These are phyloP conservation scores for Boletus fagicola DNA, from an alignment of 768 basidiomycete genomes.

Conservation along the genomic window DNA sequence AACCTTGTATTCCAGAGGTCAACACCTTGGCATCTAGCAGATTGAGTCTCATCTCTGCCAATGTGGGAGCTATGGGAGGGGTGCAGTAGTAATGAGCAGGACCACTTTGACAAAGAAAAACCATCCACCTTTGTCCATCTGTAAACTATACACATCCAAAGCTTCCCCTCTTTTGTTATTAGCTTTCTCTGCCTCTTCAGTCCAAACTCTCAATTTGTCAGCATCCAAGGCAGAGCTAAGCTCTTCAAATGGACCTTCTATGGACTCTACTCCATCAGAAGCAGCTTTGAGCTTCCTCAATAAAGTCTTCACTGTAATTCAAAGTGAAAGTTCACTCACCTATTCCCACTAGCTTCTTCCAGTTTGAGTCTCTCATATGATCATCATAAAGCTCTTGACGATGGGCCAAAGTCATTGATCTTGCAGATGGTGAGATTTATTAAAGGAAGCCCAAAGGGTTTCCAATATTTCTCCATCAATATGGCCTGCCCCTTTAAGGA, in stretches of 20 bases:
- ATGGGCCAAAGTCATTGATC: constrained; percentile 25
- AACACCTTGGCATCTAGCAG: too few species aligned
- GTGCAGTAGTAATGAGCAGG: too few species aligned
- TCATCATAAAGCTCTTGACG: constrained; percentile 21
- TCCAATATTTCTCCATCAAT: constrained; percentile 37
- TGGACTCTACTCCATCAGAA: too few species aligned
- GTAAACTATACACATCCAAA: background rate
- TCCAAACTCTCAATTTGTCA: background rate
- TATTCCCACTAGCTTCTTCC: background rate
- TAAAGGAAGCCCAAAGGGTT: constrained; percentile 32
- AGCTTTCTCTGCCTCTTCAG: background rate
- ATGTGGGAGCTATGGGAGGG: too few species aligned
- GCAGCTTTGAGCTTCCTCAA: too few species aligned
- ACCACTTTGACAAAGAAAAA: too few species aligned
- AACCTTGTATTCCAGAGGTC: too few species aligned
- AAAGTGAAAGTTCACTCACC: too few species aligned
- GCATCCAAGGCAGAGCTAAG: background rate
- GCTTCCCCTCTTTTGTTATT: background rate
- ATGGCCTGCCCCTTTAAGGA: constrained; percentile 26
- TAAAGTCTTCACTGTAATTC: too few species aligned
- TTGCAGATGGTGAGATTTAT: constrained; percentile 26
- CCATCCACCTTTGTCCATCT: too few species aligned
- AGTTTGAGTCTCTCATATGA: constrained; percentile 3
- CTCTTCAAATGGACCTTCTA: too few species aligned
- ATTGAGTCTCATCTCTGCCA: too few species aligned